Conservation (phyloP, 2,329 filamentous ascomycete genomes). For the Tolypocladium album region DNA sequence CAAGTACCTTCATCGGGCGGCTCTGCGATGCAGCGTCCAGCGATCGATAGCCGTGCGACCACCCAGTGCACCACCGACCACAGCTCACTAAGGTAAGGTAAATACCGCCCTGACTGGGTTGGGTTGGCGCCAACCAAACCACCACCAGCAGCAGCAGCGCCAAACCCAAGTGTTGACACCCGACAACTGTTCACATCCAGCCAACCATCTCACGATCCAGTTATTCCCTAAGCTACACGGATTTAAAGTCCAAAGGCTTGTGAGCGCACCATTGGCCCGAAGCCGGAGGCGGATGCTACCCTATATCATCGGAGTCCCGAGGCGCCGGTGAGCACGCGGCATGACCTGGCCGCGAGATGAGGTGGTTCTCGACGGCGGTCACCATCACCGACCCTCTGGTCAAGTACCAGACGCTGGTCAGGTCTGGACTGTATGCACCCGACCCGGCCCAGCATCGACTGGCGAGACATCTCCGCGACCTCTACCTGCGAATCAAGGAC, state of each 20-base stretch:
- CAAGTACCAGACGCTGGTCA: slow-evolving; percentile 62
- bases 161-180: not conserved
- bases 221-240: not conserved
- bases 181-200: not conserved
- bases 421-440: slow-evolving; percentile 54
- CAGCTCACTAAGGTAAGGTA: not conserved
- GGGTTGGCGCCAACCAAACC: no score
- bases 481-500: slow-evolving; percentile 67
- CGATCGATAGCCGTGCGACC: not conserved
- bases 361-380: slow-evolving; percentile 35
- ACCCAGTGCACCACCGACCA: not conserved
- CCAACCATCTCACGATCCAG: not conserved
- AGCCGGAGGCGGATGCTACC: not conserved
- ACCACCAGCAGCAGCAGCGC: not conserved
- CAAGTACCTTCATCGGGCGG: not conserved
- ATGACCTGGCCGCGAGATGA: slow-evolving; percentile 11
- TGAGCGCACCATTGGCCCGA: not conserved
- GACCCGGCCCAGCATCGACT: slow-evolving; percentile 64
- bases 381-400: slow-evolving; percentile 63
- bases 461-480: slow-evolving; percentile 65
- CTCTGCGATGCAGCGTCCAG: not conserved
- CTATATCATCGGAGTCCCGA: not conserved
- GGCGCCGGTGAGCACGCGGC: not conserved
- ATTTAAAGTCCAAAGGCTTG: not conserved
- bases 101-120: no score